Conservation (phyloP, 176 grass and related monocot species). For the Calamus simplicifolius region DNA sequence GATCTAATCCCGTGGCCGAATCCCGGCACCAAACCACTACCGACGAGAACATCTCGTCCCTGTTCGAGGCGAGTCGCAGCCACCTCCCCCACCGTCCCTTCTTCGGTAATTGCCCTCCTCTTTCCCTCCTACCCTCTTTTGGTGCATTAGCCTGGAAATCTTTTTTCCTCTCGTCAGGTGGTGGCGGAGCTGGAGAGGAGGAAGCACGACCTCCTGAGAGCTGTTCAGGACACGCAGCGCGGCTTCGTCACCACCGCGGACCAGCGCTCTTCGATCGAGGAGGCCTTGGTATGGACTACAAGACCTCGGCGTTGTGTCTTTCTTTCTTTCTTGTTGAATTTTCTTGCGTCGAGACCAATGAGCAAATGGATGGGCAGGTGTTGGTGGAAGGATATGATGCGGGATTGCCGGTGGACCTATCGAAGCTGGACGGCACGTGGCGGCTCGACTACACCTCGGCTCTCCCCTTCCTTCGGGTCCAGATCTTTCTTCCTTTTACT, state of each 20-base stretch:
- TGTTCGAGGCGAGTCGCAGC: too few relatives aligned
- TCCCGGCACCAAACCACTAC: too few relatives aligned
- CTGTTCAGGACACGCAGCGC: slow-evolving; percentile 69
- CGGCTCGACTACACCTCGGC: slow-evolving; percentile 86
- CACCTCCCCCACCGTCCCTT: too few relatives aligned
- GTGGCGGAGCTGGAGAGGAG: slow-evolving; percentile 47
- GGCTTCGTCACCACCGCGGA: slow-evolving; percentile 51
- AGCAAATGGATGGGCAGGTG: slow-evolving; percentile 32
- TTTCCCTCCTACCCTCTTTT: not conserved
- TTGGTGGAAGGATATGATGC: slow-evolving; percentile 61
- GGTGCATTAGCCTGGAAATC: slow-evolving; percentile 11
- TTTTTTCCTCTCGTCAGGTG: slow-evolving; percentile 9
- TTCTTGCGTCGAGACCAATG: too few relatives aligned
- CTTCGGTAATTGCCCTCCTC: not conserved
- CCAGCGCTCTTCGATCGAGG: slow-evolving; percentile 80
- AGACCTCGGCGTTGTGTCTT: too few relatives aligned
- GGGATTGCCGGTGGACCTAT: slow-evolving; percentile 46
- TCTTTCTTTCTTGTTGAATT: too few relatives aligned
- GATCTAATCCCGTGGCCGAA: too few relatives aligned
- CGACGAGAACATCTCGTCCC: too few relatives aligned
- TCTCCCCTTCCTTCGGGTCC: slow-evolving; percentile 61
- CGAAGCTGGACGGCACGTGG: slow-evolving; percentile 76
- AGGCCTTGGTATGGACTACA: slow-evolving; percentile 43
- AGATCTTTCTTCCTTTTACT: not conserved
- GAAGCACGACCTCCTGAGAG: slow-evolving; percentile 70